Evolutionary conservation across 306 rosid genomes (phyloP).

Genomic region (Inga oerstediana): DNA sequence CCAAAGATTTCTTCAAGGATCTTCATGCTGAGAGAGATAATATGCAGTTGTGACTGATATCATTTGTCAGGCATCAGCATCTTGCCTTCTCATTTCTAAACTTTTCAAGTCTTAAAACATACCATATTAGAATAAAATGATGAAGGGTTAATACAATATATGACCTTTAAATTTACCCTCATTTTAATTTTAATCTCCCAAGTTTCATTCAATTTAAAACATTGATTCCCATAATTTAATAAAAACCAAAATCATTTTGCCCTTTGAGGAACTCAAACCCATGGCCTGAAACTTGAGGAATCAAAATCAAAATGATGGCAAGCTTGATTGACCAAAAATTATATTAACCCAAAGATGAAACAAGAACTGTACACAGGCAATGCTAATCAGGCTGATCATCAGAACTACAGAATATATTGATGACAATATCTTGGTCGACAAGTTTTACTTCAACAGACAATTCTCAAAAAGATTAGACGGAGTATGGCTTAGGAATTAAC

Average conservation of each 20-base stretch:
- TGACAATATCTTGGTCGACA: slow-evolving; percentile 36
- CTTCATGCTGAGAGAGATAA: neutral
- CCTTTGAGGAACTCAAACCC: too few species aligned
- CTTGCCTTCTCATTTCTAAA: neutral
- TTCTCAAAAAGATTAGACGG: slow-evolving; percentile 46
- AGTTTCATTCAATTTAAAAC: too few species aligned
- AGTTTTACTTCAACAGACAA: slow-evolving; percentile 45
- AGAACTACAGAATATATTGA: neutral
- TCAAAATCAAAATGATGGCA: too few species aligned
- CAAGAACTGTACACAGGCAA: neutral
- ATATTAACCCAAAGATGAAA: too few species aligned
- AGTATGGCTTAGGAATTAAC: slow-evolving; percentile 38
- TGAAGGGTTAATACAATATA: neutral
- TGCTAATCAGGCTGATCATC: slow-evolving; percentile 5
- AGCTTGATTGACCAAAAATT: too few species aligned
- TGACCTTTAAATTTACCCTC: rapidly evolving
- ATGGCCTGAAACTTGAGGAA: too few species aligned
- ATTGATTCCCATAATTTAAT: too few species aligned
- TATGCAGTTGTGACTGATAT: neutral
- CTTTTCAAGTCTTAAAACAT: neutral
- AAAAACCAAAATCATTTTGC: too few species aligned
- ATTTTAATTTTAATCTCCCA: too few species aligned
- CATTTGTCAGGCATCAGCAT: neutral
- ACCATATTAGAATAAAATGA: neutral
- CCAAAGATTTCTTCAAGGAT: neutral